A percentile compares a stretch with the other conserved stretches of the same genome.
These are phyloP conservation scores for Fusarium ambrosium DNA, from an alignment of 2,329 filamentous ascomycete species.

Conservation along the genomic window DNA sequence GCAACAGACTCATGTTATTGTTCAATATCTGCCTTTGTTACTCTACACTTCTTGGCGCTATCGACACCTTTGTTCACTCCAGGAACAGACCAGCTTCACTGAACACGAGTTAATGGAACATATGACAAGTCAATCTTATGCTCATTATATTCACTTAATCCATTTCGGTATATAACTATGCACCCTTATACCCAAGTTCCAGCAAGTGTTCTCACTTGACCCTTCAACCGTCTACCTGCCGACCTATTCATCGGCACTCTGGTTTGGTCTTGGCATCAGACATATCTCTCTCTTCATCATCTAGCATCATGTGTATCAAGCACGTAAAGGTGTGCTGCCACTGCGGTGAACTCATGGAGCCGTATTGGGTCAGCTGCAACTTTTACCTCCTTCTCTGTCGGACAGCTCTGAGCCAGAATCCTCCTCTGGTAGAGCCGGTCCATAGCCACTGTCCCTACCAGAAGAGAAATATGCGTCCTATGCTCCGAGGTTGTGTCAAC, in stretches of 20 bases:
- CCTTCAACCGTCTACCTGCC: not conserved
- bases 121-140: too few relatives aligned
- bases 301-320: constrained; percentile 20
- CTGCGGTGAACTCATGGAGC: constrained; percentile 21
- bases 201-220: not conserved
- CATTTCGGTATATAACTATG: not conserved
- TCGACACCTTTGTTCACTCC: not conserved
- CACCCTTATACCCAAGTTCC: not conserved
- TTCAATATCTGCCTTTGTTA: not conserved
- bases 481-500: constrained; percentile 26
- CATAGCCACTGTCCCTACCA: not conserved
- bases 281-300: not conserved
- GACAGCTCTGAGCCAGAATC: not conserved
- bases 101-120: not conserved
- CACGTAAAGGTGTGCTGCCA: constrained; percentile 19
- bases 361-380: constrained; percentile 13
- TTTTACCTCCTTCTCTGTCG: not conserved
- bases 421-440: not conserved
- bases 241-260: not conserved
- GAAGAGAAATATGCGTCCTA: not conserved
- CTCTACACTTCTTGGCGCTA: not conserved
- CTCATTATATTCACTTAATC: not conserved
- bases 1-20: not conserved
- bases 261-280: not conserved
- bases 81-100: not conserved